Evolutionary conservation across 176 grass and related monocot species (phyloP), one percentile per base, ranked within the genome.

Genomic region (Zoysia japonica): DNA sequence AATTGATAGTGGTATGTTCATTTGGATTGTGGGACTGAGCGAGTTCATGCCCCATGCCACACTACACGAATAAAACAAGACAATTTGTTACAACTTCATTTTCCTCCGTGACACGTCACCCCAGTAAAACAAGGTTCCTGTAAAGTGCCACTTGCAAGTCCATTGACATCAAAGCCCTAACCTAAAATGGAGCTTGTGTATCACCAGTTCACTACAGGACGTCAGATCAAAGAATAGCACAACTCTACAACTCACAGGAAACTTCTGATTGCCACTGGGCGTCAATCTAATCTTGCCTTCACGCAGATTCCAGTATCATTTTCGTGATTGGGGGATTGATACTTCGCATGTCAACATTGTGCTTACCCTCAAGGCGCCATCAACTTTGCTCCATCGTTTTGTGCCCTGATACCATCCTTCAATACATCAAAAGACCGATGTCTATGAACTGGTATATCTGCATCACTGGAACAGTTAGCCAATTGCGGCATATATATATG

Each of bases 361-460:
- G 50, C 68, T 54, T 84, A 42, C 20, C 9, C 56, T 13, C 51
- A 13, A 68, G 52, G 11, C 7, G 0, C 41, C 48, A 9, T 8
- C 12, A 50, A 60, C 9, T 28, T 35, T 55, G 11, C 2, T 28
- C 20, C 47, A 20, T 48, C 20, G 3, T 38, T 38, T 6, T 13
- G 10, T 42, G 36, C 8, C 38, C 54, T 43, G 53, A 9, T 76
- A 38, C 4, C 9, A 16, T 68, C 56, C 69, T 63, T 40, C 9
- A 20, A 56, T 60, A 64, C 57, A 72, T 19, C 74, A 44, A 76
- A 45, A 38, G 50, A 53, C 51, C 47, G 73, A 53, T 36, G 35
- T 50, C 37, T 16, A 78, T 43, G 39, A 78, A 47, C 54, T 11
- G 39, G 5, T 9, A 53, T 1, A 76, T 70, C 65, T 81, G 71